Evolutionary conservation across 2,329 filamentous ascomycete genomes (phyloP).

Genomic region (Diaporthe velutina): DNA sequence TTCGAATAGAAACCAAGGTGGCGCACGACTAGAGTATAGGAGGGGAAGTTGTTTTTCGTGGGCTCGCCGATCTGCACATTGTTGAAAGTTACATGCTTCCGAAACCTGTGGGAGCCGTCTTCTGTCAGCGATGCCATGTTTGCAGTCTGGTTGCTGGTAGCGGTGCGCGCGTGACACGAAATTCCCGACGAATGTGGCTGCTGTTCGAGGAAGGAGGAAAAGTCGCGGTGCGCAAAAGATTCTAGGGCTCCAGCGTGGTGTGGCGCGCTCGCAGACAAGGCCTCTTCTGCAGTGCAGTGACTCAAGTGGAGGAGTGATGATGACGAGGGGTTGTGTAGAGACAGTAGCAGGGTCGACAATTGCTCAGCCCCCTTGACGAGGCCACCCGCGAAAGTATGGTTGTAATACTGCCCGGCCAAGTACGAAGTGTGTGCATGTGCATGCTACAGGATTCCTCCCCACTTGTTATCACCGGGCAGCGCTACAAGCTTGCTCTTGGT

Average conservation of each 20-base stretch:
- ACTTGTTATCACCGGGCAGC: conserved; percentile 21
- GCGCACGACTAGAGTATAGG: conserved; percentile 86
- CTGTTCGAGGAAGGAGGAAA: neutral
- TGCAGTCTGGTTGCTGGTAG: conserved; percentile 1
- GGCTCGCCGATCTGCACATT: conserved; percentile 70
- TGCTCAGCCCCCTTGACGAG: conserved; percentile 19
- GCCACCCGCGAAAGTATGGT: conserved; percentile 4
- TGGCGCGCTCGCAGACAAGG: neutral
- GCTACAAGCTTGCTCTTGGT: conserved; percentile 10
- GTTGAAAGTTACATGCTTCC: conserved; percentile 72
- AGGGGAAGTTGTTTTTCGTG: conserved; percentile 71
- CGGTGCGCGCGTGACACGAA: conserved; percentile 9
- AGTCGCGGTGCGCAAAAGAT: neutral
- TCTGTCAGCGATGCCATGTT: conserved; percentile 60
- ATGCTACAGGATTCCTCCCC: conserved; percentile 16
- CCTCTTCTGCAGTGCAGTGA: conserved; percentile 6
- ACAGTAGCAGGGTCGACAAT: conserved; percentile 5
- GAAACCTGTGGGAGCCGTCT: conserved; percentile 62
- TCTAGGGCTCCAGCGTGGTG: neutral
- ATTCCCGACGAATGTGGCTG: neutral
- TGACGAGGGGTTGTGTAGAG: neutral
- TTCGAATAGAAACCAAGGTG: conserved; percentile 85
- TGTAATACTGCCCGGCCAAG: neutral
- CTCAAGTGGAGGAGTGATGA: neutral
- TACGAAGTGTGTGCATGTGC: conserved; percentile 25